Base-by-base conservation (phyloP, 202 grass and related monocot genomes). In the Schoenoplectus tabernaemontani region DNA sequence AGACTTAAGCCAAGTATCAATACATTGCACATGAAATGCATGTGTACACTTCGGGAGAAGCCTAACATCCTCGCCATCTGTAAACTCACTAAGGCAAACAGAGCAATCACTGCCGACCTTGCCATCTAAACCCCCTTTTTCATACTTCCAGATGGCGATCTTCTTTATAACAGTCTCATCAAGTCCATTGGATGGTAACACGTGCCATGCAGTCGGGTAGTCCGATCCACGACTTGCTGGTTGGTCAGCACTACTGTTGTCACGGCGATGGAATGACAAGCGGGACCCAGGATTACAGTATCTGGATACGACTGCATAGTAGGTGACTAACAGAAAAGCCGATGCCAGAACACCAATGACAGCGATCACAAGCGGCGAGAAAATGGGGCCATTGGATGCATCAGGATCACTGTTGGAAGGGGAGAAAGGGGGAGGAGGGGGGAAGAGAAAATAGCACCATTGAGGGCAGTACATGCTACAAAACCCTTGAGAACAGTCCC, bases 391-490 rank as follows among this genome's bases (percentile, higher is more conserved):
- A 33, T 88, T 90, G 79, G 78, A 77, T 63, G 79, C 10, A 83
- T 86, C 93, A 61, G 54, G 41, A 64, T 57, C 39, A 13, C 87
- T 56, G 8, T 72, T 82, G 41, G 86, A 79, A 77, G 88, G 71
- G 48, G 86, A 88, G 84, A 96, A 88, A 12, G 75, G 84, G 0
- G 93, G 93, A 78, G 96, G 92, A 1, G 96, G 96, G 63, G 92
- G 90, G 77, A 97, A 93, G 78, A 92, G 54, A 58, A 92, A 81
- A 87, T 97, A 97, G 84, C 94, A 97, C 94, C 94, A 97, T 85
- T 97, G 94, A 43, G 82, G 94, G 78, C 91, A 93, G 84, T 93
- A 97, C 79, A 85, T 86, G 82, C 91, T 97, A 83, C 94, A 97
- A 26, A 97, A 81, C 39, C 94, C 94, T 84, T 93, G 91, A 24